Evolutionary conservation across 208 protist species (phyloP), one percentile per base, ranked within the genome.

Genomic region (Crithidia sp.): DNA sequence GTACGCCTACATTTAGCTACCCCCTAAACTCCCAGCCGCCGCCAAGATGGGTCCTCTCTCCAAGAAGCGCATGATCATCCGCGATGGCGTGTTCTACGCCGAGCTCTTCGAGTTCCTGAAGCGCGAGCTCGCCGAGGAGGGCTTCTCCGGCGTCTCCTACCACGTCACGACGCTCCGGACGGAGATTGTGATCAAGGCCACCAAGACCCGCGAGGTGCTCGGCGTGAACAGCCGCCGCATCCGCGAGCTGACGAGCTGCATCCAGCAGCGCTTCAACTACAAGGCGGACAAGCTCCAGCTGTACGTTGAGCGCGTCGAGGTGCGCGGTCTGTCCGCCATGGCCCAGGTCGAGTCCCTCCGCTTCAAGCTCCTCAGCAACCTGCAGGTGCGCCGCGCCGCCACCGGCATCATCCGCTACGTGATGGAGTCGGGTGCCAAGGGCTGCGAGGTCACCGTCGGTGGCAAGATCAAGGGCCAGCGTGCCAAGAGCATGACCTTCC

Each of bases 91-190:
- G 39, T 99, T 99, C 92, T 99, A 98, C 89, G 99, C 99, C 73
- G 99, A 99, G 91, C 95, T 99, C 58, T 99, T 99, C 89, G 99
- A 99, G 87, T 98, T 99, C 68, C 89, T 99, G 50, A 99, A 96
- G 73, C 91, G 98, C 77, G 99, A 82, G 88, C 94, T 99, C 19
- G 93, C 93, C 64, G 98, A 99, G 82, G 99, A 99, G 62, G 98
- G 98, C 77, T 96, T 95, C 88, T 92, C 89, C 60, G 98, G 98
- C 59, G 98, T 99, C 17, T 97, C 99, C 83, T 92, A 99, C 79
- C 95, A 98, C 74, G 87, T 96, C 28, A 99, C 98, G 36, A 96
- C 98, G 73, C 85, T 82, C 64, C 92, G 95, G 79, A 99, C 98
- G 41, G 98, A 99, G 91, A 99, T 99, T 77, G 98, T 99, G 85